A percentile compares a stretch with the other conserved stretches of the same genome.
phyloP scores from a whole-genome alignment of 768 basidiomycete genomes.

The Cantharellus cinnabarinus region DNA sequence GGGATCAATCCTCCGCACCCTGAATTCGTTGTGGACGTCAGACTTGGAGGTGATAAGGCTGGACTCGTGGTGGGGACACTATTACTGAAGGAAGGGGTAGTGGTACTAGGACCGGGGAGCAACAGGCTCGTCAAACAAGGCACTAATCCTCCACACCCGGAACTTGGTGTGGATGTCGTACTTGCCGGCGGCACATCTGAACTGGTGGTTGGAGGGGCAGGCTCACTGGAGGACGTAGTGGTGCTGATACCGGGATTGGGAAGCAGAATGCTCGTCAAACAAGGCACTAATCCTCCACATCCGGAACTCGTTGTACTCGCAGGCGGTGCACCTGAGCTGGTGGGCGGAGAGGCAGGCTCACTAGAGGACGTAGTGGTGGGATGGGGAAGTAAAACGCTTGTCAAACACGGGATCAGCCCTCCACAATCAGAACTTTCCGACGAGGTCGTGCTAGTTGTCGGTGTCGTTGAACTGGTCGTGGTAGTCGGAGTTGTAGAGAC shows the following conservation, averaged over 20 bases:
- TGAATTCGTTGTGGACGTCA: background rate
- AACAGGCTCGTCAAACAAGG: background rate
- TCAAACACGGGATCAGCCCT: background rate
- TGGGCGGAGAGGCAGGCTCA: too few relatives aligned
- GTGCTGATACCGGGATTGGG: background rate
- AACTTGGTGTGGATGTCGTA: conserved; percentile 1
- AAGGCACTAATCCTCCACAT: background rate
- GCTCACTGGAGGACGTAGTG: background rate
- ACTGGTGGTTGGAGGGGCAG: conserved; percentile 1
- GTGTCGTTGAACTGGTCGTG: conserved; percentile 2
- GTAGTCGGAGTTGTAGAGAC: background rate
- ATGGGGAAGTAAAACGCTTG: background rate
- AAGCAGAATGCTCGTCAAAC: background rate
- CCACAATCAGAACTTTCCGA: background rate
- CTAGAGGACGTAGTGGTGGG: conserved; percentile 2
- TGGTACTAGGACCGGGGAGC: conserved; percentile 2
- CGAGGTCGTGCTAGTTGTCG: conserved; percentile 2
- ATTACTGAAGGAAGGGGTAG: background rate
- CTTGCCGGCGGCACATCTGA: background rate
- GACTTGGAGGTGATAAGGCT: background rate
- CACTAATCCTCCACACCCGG: conserved; percentile 1
- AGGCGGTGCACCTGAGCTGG: conserved; percentile 1
- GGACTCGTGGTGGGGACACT: background rate
- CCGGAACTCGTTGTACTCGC: conserved; percentile 3
- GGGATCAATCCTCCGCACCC: background rate